A percentile compares a stretch with the other conserved stretches of the same genome.
Evolutionary conservation across 805 yeast species (phyloP).

Genomic region (Wickerhamiella kazuoi): DNA sequence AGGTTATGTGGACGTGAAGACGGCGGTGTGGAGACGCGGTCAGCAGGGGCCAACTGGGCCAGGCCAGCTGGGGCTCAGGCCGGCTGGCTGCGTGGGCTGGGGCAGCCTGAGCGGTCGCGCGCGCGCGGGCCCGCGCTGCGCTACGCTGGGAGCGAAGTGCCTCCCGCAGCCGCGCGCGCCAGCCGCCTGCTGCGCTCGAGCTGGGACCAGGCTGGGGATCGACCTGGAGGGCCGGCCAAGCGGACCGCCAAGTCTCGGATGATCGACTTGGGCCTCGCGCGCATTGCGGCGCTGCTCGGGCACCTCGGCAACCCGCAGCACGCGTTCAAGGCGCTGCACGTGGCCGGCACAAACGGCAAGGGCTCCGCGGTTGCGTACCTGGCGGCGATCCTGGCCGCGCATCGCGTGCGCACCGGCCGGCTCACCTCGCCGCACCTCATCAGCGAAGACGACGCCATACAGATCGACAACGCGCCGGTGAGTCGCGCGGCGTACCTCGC

Average conservation of each 20-base stretch:
- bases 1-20: no score
- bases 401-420: constrained; percentile 42
- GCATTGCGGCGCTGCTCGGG: constrained; percentile 30
- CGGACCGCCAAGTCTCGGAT: no score
- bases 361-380: constrained; percentile 83
- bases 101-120: neutral
- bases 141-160: no score
- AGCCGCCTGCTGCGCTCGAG: no score
- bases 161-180: no score
- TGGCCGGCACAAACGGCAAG: constrained; percentile 95
- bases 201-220: no score
- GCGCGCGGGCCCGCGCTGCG: no score
- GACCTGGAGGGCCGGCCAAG: no score
- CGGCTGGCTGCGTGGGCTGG: neutral
- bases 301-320: constrained; percentile 54
- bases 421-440: constrained; percentile 83
- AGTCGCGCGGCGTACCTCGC: constrained; percentile 27
- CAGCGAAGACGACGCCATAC: constrained; percentile 55
- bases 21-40: neutral
- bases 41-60: neutral
- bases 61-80: neutral
- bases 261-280: constrained; percentile 40
- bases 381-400: constrained; percentile 38
- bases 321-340: constrained; percentile 52
- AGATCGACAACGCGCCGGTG: constrained; percentile 44